Evolutionary conservation across 352 stramenopile species (phyloP).

Genomic region (Phytophthora pseudosyringae): DNA sequence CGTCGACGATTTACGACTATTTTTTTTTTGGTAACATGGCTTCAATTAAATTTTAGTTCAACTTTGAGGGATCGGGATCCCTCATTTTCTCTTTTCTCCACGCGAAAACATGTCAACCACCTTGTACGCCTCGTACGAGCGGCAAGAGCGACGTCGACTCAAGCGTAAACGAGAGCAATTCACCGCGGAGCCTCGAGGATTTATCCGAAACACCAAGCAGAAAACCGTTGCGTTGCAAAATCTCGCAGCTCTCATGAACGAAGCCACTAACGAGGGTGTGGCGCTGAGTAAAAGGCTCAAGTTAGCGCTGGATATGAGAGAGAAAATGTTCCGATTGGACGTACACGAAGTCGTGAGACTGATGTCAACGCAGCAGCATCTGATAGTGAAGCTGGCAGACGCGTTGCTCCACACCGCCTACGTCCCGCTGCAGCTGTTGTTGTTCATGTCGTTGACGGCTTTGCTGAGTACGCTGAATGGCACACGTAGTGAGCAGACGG

Average conservation of each 20-base stretch:
- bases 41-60: not conserved
- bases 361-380: constrained; percentile 29
- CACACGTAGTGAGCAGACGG: not conserved
- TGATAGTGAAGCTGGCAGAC: constrained; percentile 49
- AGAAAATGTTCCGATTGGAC: constrained; percentile 29
- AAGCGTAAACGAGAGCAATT: constrained; percentile 16
- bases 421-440: constrained; percentile 71
- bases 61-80: not conserved
- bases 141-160: not conserved
- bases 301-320: constrained; percentile 46
- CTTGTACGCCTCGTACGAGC: constrained; percentile 8
- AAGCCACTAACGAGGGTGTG: constrained; percentile 22
- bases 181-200: not conserved
- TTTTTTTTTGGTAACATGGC: no score
- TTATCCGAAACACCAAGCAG: constrained; percentile 5
- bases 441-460: constrained; percentile 54
- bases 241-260: constrained; percentile 25
- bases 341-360: constrained; percentile 33
- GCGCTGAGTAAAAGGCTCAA: constrained; percentile 44
- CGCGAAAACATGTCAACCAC: not conserved
- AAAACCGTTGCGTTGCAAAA: constrained; percentile 1
- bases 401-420: constrained; percentile 59
- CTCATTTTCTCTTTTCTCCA: constrained; percentile 1
- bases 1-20: not conserved
- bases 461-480: constrained; percentile 48